phyloP scores from a whole-genome alignment of 148 eudicot genomes.

The Rhododendron mucronatum region DNA sequence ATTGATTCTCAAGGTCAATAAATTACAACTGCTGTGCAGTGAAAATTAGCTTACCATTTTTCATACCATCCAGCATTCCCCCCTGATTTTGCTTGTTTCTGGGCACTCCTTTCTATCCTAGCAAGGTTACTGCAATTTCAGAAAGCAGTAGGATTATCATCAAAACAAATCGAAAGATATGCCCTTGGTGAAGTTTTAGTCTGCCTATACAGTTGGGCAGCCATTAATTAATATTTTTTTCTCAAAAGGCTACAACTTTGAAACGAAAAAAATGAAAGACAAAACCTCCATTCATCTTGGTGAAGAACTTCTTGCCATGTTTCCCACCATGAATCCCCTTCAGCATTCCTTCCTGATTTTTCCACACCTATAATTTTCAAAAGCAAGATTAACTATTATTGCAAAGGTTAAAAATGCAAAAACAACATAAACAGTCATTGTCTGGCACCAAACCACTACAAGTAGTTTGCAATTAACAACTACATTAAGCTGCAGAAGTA shows the following conservation, averaged over 20 bases:
- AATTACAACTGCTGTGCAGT: neutral
- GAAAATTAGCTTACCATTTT: conserved; percentile 58
- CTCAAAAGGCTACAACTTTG: neutral
- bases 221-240: too few species aligned
- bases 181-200: neutral
- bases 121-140: conserved; percentile 74
- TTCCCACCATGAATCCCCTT: conserved; percentile 99
- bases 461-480: neutral
- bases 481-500: neutral
- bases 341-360: conserved; percentile 92
- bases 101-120: conserved; percentile 86
- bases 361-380: conserved; percentile 56
- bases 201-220: neutral
- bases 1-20: neutral
- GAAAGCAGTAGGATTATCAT: conserved; percentile 7
- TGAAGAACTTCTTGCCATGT: conserved; percentile 98
- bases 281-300: conserved; percentile 98
- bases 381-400: neutral
- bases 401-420: neutral
- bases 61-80: conserved; percentile 98
- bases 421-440: neutral
- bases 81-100: conserved; percentile 97
- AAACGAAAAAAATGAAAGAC: neutral
- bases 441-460: neutral
- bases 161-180: neutral